These are phyloP conservation scores for Paraphoma chrysanthemicola DNA, from an alignment of 2,329 filamentous ascomycete species.

Conservation along the genomic window DNA sequence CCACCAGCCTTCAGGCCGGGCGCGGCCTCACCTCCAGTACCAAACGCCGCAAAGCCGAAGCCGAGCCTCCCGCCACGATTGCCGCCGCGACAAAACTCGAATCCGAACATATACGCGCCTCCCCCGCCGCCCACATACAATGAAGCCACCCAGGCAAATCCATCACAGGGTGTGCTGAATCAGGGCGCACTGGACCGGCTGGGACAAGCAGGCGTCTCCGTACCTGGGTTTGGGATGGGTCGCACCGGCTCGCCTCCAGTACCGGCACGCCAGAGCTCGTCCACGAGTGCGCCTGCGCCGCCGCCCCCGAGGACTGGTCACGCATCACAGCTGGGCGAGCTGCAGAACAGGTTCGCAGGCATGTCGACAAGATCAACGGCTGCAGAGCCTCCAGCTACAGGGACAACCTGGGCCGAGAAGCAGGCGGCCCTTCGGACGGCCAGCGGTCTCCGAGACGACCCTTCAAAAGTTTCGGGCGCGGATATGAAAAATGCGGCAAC, in stretches of 20 bases:
- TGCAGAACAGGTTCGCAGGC: constrained; percentile 70
- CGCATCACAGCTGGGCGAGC: constrained; percentile 64
- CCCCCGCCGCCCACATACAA: constrained; percentile 58
- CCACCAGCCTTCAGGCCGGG: constrained; percentile 67
- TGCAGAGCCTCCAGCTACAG: constrained; percentile 48
- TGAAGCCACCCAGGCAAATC: constrained; percentile 42
- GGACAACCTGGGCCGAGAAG: constrained; percentile 69
- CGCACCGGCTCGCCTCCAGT: constrained; percentile 44
- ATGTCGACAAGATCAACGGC: constrained; percentile 45
- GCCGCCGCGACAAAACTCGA: constrained; percentile 70
- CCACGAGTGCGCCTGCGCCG: constrained; percentile 23
- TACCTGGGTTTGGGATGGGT: constrained; percentile 79
- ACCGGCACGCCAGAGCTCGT: constrained; percentile 42
- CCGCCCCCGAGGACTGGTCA: constrained; percentile 23
- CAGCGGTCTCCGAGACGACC: constrained; percentile 65
- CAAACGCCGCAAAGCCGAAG: constrained; percentile 50
- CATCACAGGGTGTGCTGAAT: constrained; percentile 56
- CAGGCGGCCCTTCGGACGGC: constrained; percentile 68
- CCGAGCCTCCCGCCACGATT: constrained; percentile 72
- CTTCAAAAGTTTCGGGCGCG: constrained; percentile 65
- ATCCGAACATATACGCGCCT: constrained; percentile 54
- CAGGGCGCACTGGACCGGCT: constrained; percentile 70
- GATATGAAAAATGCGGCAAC: constrained; percentile 66
- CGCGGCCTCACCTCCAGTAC: constrained; percentile 23
- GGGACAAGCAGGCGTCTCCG: constrained; percentile 76